A percentile compares a stretch with the other conserved stretches of the same genome.
phyloP scores from a whole-genome alignment of 768 basidiomycete genomes.

The Russula compacta region DNA sequence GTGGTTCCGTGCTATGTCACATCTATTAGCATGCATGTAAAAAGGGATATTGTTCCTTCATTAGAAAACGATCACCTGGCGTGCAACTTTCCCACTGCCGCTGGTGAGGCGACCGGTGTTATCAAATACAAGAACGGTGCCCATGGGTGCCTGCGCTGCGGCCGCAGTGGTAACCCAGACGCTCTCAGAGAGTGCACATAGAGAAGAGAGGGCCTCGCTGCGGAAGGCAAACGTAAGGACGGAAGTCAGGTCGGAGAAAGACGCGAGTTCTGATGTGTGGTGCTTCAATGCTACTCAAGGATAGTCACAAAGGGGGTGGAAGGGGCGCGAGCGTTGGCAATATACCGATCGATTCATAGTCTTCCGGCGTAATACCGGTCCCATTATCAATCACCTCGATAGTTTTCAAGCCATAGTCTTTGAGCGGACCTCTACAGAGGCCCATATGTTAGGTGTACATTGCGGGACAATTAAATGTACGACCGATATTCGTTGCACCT shows the following conservation, averaged over 20 bases:
- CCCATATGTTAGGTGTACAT: neutral
- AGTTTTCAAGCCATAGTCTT: slow-evolving; percentile 70
- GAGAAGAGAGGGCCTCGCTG: slow-evolving; percentile 90
- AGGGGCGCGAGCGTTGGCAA: neutral
- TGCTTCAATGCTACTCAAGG: slow-evolving; percentile 66
- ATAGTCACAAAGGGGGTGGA: neutral
- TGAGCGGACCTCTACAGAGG: slow-evolving; percentile 66
- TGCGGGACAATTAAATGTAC: neutral
- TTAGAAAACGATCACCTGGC: slow-evolving; percentile 48
- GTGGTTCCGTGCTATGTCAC: slow-evolving; percentile 75
- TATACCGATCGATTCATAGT: slow-evolving; percentile 74
- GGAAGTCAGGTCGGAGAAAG: slow-evolving; percentile 61
- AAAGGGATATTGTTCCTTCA: neutral
- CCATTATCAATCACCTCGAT: slow-evolving; percentile 95
- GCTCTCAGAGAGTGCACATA: slow-evolving; percentile 73
- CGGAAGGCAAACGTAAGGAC: slow-evolving; percentile 89
- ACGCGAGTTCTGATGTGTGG: slow-evolving; percentile 83
- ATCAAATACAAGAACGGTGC: slow-evolving; percentile 68
- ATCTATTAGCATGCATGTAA: neutral
- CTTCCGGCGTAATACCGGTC: slow-evolving; percentile 65
- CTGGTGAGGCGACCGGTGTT: slow-evolving; percentile 50
- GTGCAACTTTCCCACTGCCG: slow-evolving; percentile 50
- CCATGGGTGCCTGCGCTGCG: slow-evolving; percentile 61
- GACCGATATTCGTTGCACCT: slow-evolving; percentile 78
- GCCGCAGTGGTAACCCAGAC: slow-evolving; percentile 72